Evolutionary conservation across 2,329 filamentous ascomycete species (phyloP), one percentile per base, ranked within the genome.

Genomic region (Leptodontidium sp.): DNA sequence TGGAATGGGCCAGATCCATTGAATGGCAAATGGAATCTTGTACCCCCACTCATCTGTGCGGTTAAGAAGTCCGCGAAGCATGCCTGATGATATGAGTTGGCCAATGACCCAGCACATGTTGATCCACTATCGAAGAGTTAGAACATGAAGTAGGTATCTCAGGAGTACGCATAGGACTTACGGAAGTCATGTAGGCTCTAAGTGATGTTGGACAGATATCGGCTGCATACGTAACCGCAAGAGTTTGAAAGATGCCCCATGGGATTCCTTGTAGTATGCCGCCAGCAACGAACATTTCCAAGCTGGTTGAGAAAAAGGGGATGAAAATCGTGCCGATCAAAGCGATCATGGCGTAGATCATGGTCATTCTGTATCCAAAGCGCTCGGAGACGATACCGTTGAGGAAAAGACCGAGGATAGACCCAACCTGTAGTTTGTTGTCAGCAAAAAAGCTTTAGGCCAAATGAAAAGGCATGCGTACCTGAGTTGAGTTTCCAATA

Each of bases 1-100:
- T 1, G 83, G 82, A 35, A 82, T 66, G 1, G 83, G 82, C 82
- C 82, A 85, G 76, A 84, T 81, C 83, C 83, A 84, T 77, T 74
- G 72, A 12, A 74, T 21, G 4, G 71, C 80, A 57, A 65, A 81
- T 82, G 82, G 15, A 77, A 75, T 84, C 1, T 82, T 79, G 73
- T 83, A 84, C 2, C 63, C 50, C 71, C 71, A 73, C 61, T 73
- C 67, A 59, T 81, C 81, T 2, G 77, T 59, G 17, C 81, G 77
- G 2, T 82, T 72, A 14, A 69, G 26, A 78, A 83, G 81, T 5
- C 79, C 75, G 71, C 80, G 80, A 65, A 84, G 82, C 14, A 84
- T 82, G 14, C 82, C 83, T 49, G 83, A 79, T 32, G 82, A 82
- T 64, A 84, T 82, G 58, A 84, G 72, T 70, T 84, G 83, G 29